A percentile compares a stretch with the other conserved stretches of the same genome.
phyloP scores from a whole-genome alignment of 768 basidiomycete species.

The Tylopilus felleus region DNA sequence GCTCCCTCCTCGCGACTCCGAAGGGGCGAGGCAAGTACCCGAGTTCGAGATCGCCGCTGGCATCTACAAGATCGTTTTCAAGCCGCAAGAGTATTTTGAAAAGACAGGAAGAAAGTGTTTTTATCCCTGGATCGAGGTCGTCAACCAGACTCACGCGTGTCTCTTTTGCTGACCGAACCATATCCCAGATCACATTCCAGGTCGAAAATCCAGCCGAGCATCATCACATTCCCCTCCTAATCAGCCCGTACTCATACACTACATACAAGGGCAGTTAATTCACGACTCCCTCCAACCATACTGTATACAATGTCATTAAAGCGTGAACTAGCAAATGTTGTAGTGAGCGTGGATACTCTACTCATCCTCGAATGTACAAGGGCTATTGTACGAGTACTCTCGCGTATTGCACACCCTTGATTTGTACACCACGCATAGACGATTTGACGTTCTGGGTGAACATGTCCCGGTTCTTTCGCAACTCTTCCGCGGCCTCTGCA shows the following conservation, averaged over 20 bases:
- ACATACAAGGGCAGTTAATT: constrained; percentile 86
- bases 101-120: constrained; percentile 62
- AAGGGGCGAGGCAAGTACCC: constrained; percentile 39
- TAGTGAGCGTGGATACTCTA: constrained; percentile 7
- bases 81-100: constrained; percentile 80
- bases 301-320: constrained; percentile 1
- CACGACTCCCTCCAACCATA: constrained; percentile 1
- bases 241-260: constrained; percentile 89
- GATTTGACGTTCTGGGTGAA: constrained; percentile 84
- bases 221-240: constrained; percentile 87
- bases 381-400: constrained; percentile 56
- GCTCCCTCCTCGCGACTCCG: constrained; percentile 52
- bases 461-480: constrained; percentile 81
- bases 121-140: constrained; percentile 89
- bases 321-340: constrained; percentile 1
- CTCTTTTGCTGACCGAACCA: constrained; percentile 4
- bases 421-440: constrained; percentile 77
- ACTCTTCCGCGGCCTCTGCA: constrained; percentile 92
- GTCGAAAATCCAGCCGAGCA: constrained; percentile 74
- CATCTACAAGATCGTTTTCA: constrained; percentile 83
- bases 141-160: constrained; percentile 5
- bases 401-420: constrained; percentile 81
- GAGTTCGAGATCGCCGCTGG: constrained; percentile 42
- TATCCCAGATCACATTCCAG: constrained; percentile 68
- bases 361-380: background rate